Base-by-base conservation (phyloP, 2,329 filamentous ascomycete genomes). In the Claviceps pusilla region DNA sequence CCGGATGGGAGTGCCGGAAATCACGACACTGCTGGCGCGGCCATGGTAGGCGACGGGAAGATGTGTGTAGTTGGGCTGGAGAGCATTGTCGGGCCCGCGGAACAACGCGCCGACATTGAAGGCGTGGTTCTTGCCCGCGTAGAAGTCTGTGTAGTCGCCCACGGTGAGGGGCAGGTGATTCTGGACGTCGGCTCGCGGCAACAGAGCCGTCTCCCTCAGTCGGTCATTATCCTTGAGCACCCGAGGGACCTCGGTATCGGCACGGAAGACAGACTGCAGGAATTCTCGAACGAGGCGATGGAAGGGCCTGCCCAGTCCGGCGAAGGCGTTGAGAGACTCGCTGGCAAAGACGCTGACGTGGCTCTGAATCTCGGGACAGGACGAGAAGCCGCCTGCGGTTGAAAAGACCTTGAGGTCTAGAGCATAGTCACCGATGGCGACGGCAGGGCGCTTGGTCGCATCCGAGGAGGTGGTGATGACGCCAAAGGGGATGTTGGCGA, bases 121-220 rank as follows among this genome's bases (percentile, higher is more conserved):
- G 5, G 87, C 87, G 68, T 93, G 87, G 63, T 90, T 84, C 61
- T 84, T 71, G 50, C 87, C 86, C 14, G 84, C 87, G 64, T 87
- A 93, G 70, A 91, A 93, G 65, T 93, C 87, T 2, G 87, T 88
- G 65, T 91, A 91, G 64, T 91, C 87, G 37, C 86, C 85, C 61
- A 91, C 87, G 42, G 78, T 73, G 73, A 93, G 79, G 1, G 87
- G 87, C 1, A 91, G 62, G 59, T 90, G 86, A 62, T 77, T 84
- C 57, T 72, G 76, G n/a, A 83, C 77, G 4, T 77, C 75, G 35
- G 65, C 49, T 1, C 62, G 54, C 7, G 61, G 61, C 4, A 71
- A 7, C 14, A 70, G 54, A 7, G 64, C 66, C 1, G 56, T 42
- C 9, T 62, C 54, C 45, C 61, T 63, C 0, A 73, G 64, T 1